A percentile compares a stretch with the other conserved stretches of the same genome.
Evolutionary conservation across 257 asterid genomes (phyloP).

Genomic region (Haberlea rhodopensis): DNA sequence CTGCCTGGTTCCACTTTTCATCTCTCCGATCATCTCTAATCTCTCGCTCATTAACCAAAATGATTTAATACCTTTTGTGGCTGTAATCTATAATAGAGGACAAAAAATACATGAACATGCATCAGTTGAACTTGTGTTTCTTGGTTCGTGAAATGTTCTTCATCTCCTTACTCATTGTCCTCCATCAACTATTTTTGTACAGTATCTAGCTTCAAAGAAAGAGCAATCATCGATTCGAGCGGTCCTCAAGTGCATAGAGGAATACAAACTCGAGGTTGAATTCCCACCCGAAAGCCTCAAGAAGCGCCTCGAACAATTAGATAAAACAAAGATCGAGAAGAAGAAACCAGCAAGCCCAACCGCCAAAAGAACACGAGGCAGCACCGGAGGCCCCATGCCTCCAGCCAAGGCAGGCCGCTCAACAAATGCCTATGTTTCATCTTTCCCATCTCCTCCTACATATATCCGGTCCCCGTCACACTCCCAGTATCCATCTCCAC

Average conservation of each 20-base stretch:
- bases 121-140: too few relatives aligned
- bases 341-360: constrained; percentile 87
- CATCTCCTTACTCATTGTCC: not conserved
- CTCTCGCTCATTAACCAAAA: not conserved
- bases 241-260: constrained; percentile 89
- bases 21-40: not conserved
- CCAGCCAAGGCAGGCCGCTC: constrained; percentile 99
- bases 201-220: constrained; percentile 95
- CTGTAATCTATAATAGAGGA: not conserved
- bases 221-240: constrained; percentile 97
- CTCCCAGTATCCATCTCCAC: constrained; percentile 63
- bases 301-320: constrained; percentile 88
- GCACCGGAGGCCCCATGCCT: constrained; percentile 95
- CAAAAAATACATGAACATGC: not conserved
- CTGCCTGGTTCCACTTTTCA: not conserved
- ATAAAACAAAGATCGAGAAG: constrained; percentile 77
- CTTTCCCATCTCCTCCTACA: constrained; percentile 88
- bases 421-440: constrained; percentile 94
- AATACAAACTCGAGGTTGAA: constrained; percentile 83
- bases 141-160: not conserved
- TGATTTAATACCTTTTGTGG: not conserved
- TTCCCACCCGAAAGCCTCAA: constrained; percentile 82
- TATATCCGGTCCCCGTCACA: constrained; percentile 80
- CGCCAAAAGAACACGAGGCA: constrained; percentile 86
- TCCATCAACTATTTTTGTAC: constrained; percentile 22